These are phyloP conservation scores for Suhomyces bokatorum DNA, from an alignment of 1,139 yeast genomes.

Conservation along the genomic window DNA sequence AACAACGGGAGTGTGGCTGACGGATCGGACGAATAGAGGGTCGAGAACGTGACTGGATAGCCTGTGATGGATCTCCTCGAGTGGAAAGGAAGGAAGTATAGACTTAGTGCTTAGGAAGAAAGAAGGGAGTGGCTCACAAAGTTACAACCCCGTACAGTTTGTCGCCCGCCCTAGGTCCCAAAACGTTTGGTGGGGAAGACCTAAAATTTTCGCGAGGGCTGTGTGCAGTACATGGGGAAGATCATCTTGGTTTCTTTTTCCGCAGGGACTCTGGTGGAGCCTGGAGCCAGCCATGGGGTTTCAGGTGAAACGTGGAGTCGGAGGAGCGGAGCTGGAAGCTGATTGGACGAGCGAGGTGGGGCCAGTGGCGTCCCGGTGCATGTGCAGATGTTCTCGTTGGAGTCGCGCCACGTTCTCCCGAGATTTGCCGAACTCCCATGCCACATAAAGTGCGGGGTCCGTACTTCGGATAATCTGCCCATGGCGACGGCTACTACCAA, in stretches of 20 bases:
- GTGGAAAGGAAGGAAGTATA: neutral
- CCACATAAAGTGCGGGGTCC: conserved; percentile 9
- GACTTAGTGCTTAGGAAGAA: neutral
- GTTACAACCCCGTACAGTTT: conserved; percentile 8
- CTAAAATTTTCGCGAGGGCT: conserved; percentile 12
- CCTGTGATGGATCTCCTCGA: neutral
- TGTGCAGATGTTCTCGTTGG: neutral
- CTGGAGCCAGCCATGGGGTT: neutral
- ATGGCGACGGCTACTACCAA: neutral
- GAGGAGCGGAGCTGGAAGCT: neutral
- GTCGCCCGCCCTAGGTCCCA: conserved; percentile 9
- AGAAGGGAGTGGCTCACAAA: conserved; percentile 1
- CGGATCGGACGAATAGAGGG: neutral
- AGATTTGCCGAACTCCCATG: conserved; percentile 6
- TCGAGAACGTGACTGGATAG: neutral
- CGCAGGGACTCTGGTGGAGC: neutral
- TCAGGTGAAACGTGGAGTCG: neutral
- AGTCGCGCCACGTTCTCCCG: conserved; percentile 1
- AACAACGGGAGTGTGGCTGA: neutral
- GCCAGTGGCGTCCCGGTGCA: neutral
- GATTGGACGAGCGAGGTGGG: neutral
- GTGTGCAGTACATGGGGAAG: conserved; percentile 13
- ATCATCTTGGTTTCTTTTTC: conserved; percentile 11
- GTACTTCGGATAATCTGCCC: conserved; percentile 5
- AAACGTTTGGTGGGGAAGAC: conserved; percentile 12